Evolutionary conservation across 257 asterid genomes (phyloP).

Genomic region (Cordia subcordata): DNA sequence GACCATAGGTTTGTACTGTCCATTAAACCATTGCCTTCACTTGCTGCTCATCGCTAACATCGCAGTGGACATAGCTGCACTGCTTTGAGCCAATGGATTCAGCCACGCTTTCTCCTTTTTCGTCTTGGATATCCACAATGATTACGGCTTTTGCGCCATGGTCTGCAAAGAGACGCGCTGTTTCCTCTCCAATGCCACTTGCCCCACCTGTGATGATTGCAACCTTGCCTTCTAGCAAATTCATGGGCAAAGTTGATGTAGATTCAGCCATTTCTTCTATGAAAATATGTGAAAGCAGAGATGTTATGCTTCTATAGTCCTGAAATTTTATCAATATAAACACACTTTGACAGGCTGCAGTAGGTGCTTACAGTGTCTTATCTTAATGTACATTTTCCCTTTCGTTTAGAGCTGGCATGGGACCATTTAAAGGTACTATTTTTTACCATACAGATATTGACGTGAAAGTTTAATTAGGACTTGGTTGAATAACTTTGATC

Average conservation of each 20-base stretch:
- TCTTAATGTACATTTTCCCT: too few relatives aligned
- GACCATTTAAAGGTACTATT: too few relatives aligned
- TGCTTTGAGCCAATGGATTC: slow-evolving; percentile 15
- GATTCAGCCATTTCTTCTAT: slow-evolving; percentile 1
- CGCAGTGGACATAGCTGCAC: slow-evolving; percentile 17
- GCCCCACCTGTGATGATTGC: slow-evolving; percentile 36
- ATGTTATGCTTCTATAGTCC: too few relatives aligned
- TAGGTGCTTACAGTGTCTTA: too few relatives aligned
- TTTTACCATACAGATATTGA: too few relatives aligned
- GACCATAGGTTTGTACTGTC: slow-evolving; percentile 15
- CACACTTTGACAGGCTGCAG: too few relatives aligned
- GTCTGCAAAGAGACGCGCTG: slow-evolving; percentile 19
- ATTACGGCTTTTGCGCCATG: slow-evolving; percentile 19
- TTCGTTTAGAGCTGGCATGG: too few relatives aligned
- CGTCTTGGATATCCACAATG: slow-evolving; percentile 27
- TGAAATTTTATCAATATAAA: too few relatives aligned
- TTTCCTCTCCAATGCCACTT: slow-evolving; percentile 29
- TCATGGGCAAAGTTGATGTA: neutral
- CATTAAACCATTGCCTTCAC: slow-evolving; percentile 14
- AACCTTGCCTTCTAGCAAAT: slow-evolving; percentile 19
- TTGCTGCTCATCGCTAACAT: slow-evolving; percentile 18
- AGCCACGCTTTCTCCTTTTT: slow-evolving; percentile 15
- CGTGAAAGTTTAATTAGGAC: too few relatives aligned
- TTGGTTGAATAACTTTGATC: too few relatives aligned
- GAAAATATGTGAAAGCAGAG: too few relatives aligned